These are phyloP conservation scores for Lipomyces sp. DNA, from an alignment of 805 yeast genomes.

Conservation along the genomic window DNA sequence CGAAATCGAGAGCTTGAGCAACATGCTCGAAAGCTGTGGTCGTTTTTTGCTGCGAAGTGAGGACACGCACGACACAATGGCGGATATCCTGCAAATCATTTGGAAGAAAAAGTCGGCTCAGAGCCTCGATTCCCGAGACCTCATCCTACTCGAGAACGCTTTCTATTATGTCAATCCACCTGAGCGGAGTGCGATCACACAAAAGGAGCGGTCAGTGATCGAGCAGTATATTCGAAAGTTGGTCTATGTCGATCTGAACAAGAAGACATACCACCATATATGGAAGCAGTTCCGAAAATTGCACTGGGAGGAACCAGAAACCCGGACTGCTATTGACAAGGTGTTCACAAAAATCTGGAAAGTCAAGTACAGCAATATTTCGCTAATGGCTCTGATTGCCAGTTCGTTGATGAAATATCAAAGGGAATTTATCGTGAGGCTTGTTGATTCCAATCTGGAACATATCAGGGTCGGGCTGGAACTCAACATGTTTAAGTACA, in stretches of 20 bases:
- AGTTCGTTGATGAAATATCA: slow-evolving; percentile 39
- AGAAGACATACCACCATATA: slow-evolving; percentile 39
- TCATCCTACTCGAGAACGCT: slow-evolving; percentile 54
- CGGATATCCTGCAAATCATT: slow-evolving; percentile 58
- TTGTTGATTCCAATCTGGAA: slow-evolving; percentile 65
- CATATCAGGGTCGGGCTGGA: slow-evolving; percentile 65
- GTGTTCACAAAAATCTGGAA: slow-evolving; percentile 60
- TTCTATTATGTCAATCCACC: slow-evolving; percentile 38
- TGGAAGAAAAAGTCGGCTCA: slow-evolving; percentile 49
- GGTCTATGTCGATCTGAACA: slow-evolving; percentile 50
- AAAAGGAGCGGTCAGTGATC: slow-evolving; percentile 32
- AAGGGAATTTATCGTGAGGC: slow-evolving; percentile 43
- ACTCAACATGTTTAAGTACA: slow-evolving; percentile 53
- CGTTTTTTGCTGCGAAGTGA: slow-evolving; percentile 55
- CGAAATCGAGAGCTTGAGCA: slow-evolving; percentile 64
- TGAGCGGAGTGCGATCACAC: slow-evolving; percentile 40
- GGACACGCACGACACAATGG: slow-evolving; percentile 57
- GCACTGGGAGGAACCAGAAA: slow-evolving; percentile 46
- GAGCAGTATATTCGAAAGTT: slow-evolving; percentile 49
- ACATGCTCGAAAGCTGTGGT: slow-evolving; percentile 75
- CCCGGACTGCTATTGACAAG: slow-evolving; percentile 39
- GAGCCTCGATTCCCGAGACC: slow-evolving; percentile 52
- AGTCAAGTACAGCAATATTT: slow-evolving; percentile 56
- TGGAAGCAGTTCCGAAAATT: slow-evolving; percentile 44
- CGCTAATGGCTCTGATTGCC: slow-evolving; percentile 49